Percentiles rank a stretch among this genome's conserved stretches.
Conservation (phyloP, 2,329 filamentous ascomycete genomes). For the Penicillium rolfsii region DNA sequence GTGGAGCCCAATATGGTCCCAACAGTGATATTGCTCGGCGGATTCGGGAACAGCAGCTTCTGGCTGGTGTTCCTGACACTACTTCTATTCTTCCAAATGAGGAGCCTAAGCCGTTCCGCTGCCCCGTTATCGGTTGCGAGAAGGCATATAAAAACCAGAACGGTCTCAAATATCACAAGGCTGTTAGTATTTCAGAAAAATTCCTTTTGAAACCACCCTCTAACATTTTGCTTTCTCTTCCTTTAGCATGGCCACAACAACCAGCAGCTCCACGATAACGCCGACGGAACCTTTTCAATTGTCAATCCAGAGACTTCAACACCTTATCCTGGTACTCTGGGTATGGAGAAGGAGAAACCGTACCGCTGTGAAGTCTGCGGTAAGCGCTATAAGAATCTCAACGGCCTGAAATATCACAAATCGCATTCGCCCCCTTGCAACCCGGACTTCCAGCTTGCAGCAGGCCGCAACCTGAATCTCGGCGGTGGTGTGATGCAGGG, state of each 20-base stretch:
- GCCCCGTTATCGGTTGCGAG: slow-evolving; percentile 96
- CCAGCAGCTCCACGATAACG: slow-evolving; percentile 94
- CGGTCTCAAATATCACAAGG: slow-evolving; percentile 86
- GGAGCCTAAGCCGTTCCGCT: slow-evolving; percentile 96
- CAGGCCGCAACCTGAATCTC: slow-evolving; percentile 45
- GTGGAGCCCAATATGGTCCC: slow-evolving; percentile 72
- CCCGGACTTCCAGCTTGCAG: slow-evolving; percentile 69
- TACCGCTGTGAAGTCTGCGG: slow-evolving; percentile 97
- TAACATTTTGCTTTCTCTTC: slow-evolving; percentile 10
- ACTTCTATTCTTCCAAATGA: slow-evolving; percentile 64
- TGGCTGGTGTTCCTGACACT: slow-evolving; percentile 58
- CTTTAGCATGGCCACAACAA: slow-evolving; percentile 85
- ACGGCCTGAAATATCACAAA: slow-evolving; percentile 94
- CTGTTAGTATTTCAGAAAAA: slow-evolving; percentile 53
- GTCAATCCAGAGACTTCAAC: slow-evolving; percentile 94
- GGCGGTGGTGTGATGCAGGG: slow-evolving; percentile 51
- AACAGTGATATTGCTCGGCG: slow-evolving; percentile 74
- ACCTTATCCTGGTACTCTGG: slow-evolving; percentile 91
- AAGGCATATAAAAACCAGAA: slow-evolving; percentile 99
- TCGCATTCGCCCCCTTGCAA: slow-evolving; percentile 87
- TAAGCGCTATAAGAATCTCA: slow-evolving; percentile 98
- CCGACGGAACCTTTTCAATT: slow-evolving; percentile 96
- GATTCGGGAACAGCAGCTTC: slow-evolving; percentile 66
- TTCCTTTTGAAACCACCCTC: slow-evolving; percentile 11
- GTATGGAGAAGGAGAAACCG: slow-evolving; percentile 99